Percentiles rank a stretch among this genome's conserved stretches.
Conservation (phyloP, 345 rosid genomes). For the Eucalyptus lansdowneana region DNA sequence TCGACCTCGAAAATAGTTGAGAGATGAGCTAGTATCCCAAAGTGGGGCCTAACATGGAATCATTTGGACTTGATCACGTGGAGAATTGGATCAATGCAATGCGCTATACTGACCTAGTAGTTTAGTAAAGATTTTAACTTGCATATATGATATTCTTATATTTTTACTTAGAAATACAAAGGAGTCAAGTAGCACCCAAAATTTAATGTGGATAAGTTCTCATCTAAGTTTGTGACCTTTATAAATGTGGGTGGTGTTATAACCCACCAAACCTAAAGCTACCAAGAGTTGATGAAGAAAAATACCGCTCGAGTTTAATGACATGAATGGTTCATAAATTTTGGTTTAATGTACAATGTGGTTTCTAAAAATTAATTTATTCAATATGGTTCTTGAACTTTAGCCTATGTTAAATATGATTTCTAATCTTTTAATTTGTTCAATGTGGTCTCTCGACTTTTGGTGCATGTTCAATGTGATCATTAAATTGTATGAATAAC, state of each 20-base stretch:
- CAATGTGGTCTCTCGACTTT: too few species aligned
- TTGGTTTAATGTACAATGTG: too few species aligned
- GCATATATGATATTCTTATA: neutral
- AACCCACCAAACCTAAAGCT: neutral
- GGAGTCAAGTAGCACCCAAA: neutral
- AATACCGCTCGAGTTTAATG: neutral
- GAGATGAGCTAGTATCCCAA: neutral
- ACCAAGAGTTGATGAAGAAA: neutral
- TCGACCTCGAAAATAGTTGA: neutral
- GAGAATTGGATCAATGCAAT: neutral
- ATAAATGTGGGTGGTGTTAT: neutral
- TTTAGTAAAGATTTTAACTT: neutral
- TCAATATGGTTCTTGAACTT: too few species aligned
- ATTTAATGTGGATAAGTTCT: neutral
- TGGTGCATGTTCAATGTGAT: too few species aligned
- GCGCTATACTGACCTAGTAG: neutral
- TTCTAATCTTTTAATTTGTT: too few species aligned
- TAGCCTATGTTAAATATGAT: too few species aligned
- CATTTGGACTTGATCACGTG: neutral
- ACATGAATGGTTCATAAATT: too few species aligned
- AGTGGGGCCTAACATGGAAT: neutral
- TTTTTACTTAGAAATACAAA: neutral
- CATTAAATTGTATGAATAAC: too few species aligned
- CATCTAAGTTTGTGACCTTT: neutral
- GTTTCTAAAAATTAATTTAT: too few species aligned